A percentile compares a stretch with the other conserved stretches of the same genome.
Evolutionary conservation across 257 asterid genomes (phyloP).

Genomic region (Henckelia pumila): DNA sequence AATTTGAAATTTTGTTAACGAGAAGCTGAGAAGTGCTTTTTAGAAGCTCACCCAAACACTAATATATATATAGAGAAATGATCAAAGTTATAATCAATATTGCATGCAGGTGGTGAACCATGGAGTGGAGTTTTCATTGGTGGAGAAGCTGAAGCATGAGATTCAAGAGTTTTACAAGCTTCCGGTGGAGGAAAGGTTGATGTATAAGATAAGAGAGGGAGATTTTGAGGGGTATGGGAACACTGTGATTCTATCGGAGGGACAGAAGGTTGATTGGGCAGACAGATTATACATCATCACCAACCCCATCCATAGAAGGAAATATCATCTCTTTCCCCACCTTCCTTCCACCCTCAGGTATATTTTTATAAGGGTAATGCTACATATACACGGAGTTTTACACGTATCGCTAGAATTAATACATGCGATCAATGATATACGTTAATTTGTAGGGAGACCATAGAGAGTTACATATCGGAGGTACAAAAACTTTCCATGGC

Average conservation of each 20-base stretch:
- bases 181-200: conserved; percentile 53
- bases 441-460: conserved; percentile 42
- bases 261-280: conserved; percentile 58
- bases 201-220: conserved; percentile 38
- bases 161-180: conserved; percentile 56
- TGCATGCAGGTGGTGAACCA: conserved; percentile 56
- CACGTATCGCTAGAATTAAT: too few relatives aligned
- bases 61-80: too few relatives aligned
- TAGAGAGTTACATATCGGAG: conserved; percentile 45
- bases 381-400: too few relatives aligned
- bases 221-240: conserved; percentile 66
- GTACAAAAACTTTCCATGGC: conserved; percentile 38
- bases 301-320: conserved; percentile 45
- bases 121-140: conserved; percentile 44
- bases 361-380: too few relatives aligned
- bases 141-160: conserved; percentile 51
- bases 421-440: not conserved
- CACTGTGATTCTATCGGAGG: conserved; percentile 22
- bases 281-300: conserved; percentile 57
- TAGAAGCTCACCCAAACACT: too few relatives aligned
- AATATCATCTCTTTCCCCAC: conserved; percentile 53
- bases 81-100: too few relatives aligned
- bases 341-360: conserved; percentile 63
- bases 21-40: too few relatives aligned
- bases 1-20: too few relatives aligned